Base-by-base conservation (phyloP, 345 rosid species). In the Noccaea bulbosa region DNA sequence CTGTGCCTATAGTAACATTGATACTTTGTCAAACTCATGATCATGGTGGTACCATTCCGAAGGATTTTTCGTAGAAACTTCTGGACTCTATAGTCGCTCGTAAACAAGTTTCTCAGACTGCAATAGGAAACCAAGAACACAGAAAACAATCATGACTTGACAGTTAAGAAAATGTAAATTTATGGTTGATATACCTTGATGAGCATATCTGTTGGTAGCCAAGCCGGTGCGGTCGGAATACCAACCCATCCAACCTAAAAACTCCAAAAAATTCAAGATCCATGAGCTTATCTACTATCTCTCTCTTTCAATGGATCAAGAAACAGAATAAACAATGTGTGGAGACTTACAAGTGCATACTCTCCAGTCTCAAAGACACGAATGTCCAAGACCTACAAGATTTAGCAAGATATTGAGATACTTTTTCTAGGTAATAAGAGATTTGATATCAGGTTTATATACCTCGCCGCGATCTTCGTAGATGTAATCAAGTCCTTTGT, bases 401-500 rank as follows among this genome's bases (percentile, higher is more conserved):
- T 16, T 53, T 48, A 59, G 47, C 20, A 27, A 44, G 38, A 37
- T 45, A 24, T 45, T 43, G 32, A 41, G 39, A 11, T 53, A 32
- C 30, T 37, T 40, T 10, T 41, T 35, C 2, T 3, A 3, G 1
- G 47, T 6, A 6, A 11, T 2, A 33, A 35, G 1, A 0, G 51
- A 40, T 3, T 32, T 10, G 5, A 16, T 34, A 24, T 49, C 15
- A 6, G 0, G n/a, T 45, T 2, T 24, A 24, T 24, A 24, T 78
- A 93, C 97, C 98, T 93, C 97, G 1, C 97, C 98, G 2, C 98
- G 97, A 74, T 87, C 94, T 82, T 90, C 96, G 17, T 90, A 90
- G 11, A 93, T 88, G 82, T 88, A 93, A 65, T 93, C 97, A 75
- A 93, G 77, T 35, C 98, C 98, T 80, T 88, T 93, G 85, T 93